These are phyloP conservation scores for Aspergillus quadricinctus DNA, from an alignment of 2,329 filamentous ascomycete genomes.

Conservation along the genomic window DNA sequence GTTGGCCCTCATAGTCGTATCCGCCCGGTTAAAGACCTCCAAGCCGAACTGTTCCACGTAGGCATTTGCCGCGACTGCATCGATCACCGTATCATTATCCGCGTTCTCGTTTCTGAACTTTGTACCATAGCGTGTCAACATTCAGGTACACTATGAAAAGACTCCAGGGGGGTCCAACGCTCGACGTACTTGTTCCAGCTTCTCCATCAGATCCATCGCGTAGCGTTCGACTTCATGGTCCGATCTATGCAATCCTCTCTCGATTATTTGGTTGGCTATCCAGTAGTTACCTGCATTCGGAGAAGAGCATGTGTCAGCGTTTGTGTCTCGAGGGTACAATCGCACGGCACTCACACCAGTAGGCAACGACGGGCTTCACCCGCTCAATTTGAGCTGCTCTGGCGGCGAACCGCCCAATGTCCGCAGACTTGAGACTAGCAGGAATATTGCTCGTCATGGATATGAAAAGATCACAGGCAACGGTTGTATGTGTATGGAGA, in stretches of 20 bases:
- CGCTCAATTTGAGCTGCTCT: constrained; percentile 80
- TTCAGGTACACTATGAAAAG: not conserved
- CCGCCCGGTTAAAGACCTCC: constrained; percentile 79
- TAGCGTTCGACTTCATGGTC: constrained; percentile 76
- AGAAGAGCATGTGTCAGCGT: constrained; percentile 13
- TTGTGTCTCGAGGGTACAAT: constrained; percentile 1
- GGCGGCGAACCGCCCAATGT: constrained; percentile 78
- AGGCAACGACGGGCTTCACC: constrained; percentile 81
- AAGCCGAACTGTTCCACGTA: constrained; percentile 93
- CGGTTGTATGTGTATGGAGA: not conserved
- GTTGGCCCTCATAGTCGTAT: constrained; percentile 74
- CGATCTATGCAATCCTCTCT: constrained; percentile 69
- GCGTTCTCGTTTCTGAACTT: constrained; percentile 69
- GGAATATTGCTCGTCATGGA: constrained; percentile 70
- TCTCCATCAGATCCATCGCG: constrained; percentile 83
- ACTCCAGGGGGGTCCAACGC: not conserved
- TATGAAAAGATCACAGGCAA: constrained; percentile 4
- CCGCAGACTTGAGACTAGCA: constrained; percentile 68
- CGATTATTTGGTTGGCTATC: constrained; percentile 87
- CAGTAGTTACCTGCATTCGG: constrained; percentile 70
- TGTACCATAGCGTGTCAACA: constrained; percentile 9
- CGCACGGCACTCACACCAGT: constrained; percentile 71
- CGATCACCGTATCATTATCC: constrained; percentile 75
- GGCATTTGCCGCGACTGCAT: constrained; percentile 81
- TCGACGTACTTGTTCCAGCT: constrained; percentile 66